Percentiles rank a stretch among this genome's conserved stretches.
Conservation (phyloP, 345 rosid species). For the Citrus sinensis region DNA sequence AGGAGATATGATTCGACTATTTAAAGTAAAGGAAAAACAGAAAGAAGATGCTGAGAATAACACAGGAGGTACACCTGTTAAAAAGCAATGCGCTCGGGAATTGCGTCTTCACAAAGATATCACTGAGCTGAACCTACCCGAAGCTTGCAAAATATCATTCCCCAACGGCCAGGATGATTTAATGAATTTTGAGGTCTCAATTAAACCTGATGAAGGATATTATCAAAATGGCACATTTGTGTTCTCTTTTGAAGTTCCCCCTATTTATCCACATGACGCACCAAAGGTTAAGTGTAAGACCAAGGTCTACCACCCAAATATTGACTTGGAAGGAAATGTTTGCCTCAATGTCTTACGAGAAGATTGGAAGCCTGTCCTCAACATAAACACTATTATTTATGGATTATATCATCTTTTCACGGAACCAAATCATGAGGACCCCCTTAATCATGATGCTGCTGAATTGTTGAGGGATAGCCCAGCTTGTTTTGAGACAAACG, state of each 20-base stretch:
- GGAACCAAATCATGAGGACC: slow-evolving; percentile 93
- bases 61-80: slow-evolving; percentile 49
- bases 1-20: slow-evolving; percentile 70
- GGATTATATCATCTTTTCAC: slow-evolving; percentile 93
- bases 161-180: slow-evolving; percentile 79
- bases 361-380: slow-evolving; percentile 99
- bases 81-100: slow-evolving; percentile 82
- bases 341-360: slow-evolving; percentile 92
- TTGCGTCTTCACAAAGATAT: slow-evolving; percentile 87
- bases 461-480: slow-evolving; percentile 87
- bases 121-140: slow-evolving; percentile 73
- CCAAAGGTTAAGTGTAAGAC: slow-evolving; percentile 99
- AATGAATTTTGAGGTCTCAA: slow-evolving; percentile 79
- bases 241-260: slow-evolving; percentile 87
- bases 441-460: slow-evolving; percentile 92
- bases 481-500: slow-evolving; percentile 60
- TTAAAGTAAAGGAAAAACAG: slow-evolving; percentile 86
- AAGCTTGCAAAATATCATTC: slow-evolving; percentile 61
- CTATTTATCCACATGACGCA: slow-evolving; percentile 91
- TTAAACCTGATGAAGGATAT: slow-evolving; percentile 84
- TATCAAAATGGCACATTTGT: slow-evolving; percentile 73
- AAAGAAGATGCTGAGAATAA: slow-evolving; percentile 71
- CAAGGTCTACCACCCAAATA: slow-evolving; percentile 95
- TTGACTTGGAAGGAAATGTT: slow-evolving; percentile 97
- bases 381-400: slow-evolving; percentile 83